A percentile compares a stretch with the other conserved stretches of the same genome.
These are phyloP conservation scores for Agapanthus africanus DNA, from an alignment of 106 monocot species.

Conservation along the genomic window DNA sequence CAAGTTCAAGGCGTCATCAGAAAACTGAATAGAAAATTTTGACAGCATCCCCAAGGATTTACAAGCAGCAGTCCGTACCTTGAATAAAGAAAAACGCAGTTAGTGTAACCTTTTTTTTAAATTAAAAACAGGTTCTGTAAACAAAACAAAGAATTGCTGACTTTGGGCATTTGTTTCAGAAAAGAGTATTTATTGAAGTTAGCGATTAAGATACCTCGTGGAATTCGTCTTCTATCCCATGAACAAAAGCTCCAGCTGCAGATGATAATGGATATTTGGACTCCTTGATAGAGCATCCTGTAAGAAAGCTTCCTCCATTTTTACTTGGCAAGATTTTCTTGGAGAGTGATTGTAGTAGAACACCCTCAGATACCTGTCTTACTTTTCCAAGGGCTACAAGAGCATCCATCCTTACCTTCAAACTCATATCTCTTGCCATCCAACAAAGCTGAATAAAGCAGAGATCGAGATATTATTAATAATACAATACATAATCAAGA, in stretches of 20 bases:
- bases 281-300: slow-evolving; percentile 16
- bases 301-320: slow-evolving; percentile 19
- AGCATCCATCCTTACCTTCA: slow-evolving; percentile 65
- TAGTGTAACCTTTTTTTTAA: not conserved
- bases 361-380: slow-evolving; percentile 50
- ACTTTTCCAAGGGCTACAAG: slow-evolving; percentile 67
- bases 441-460: slow-evolving; percentile 51
- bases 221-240: slow-evolving; percentile 95
- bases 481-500: not conserved
- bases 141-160: not conserved
- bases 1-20: slow-evolving; percentile 50
- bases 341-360: slow-evolving; percentile 70
- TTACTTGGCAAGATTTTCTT: slow-evolving; percentile 48
- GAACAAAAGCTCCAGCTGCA: slow-evolving; percentile 74
- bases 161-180: slow-evolving; percentile 1
- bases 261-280: slow-evolving; percentile 30
- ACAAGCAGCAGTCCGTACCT: slow-evolving; percentile 70
- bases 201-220: slow-evolving; percentile 56
- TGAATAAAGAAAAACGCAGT: slow-evolving; percentile 13
- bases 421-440: slow-evolving; percentile 83
- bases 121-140: not conserved
- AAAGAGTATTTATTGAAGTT: too few species aligned
- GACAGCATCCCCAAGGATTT: slow-evolving; percentile 68
- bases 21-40: slow-evolving; percentile 51
- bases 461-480: not conserved